Base-by-base conservation (phyloP, 176 grass and related monocot species). In the Poa pratensis region DNA sequence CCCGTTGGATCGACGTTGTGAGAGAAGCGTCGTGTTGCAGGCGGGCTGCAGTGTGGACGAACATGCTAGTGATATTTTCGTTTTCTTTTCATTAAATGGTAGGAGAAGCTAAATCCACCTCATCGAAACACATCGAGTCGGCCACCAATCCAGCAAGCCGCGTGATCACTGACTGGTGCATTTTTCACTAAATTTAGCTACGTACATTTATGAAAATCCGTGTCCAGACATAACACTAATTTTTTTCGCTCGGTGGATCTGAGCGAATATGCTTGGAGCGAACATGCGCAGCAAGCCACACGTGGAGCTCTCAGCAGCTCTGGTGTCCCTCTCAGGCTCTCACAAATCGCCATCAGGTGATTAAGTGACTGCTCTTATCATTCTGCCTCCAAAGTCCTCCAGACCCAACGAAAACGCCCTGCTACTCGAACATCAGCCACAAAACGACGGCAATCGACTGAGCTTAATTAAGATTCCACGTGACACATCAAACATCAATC, bases 301-400 rank as follows among this genome's bases (percentile, higher is more conserved):
- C 60, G 19, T 55, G 35, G 49, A 76, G 49, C 49, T 58, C 50
- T 76, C 70, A 49, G n/a, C n/a, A n/a, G 3, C 42, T 19, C 48
- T 13, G 17, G 8, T 0, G 67, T 81, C 69, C 28, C n/a, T n/a
- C n/a, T n/a, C n/a, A n/a, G n/a, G n/a, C 32, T 12, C 58, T 87
- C 85, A 20, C 39, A 42, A 69, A 72, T 46, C 40, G 46, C 20
- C 68, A 72, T 26, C 37, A 60, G 19, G 34, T 69, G 19, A 70
- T n/a, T n/a, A 70, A 37, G 3, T 3, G 66, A 57, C 66, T 48
- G 66, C 35, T 1, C 15, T 27, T 5, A 60, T 60, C 57, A 37
- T 40, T 2, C 34, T 35, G 34, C 0, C 50, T 34, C 26, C 14
- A 13, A 55, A 72, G 40, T 58, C 58, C n/a, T n/a, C n/a, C 52